Conservation (phyloP, 2,329 filamentous ascomycete species). For the Phialophora chinensis region DNA sequence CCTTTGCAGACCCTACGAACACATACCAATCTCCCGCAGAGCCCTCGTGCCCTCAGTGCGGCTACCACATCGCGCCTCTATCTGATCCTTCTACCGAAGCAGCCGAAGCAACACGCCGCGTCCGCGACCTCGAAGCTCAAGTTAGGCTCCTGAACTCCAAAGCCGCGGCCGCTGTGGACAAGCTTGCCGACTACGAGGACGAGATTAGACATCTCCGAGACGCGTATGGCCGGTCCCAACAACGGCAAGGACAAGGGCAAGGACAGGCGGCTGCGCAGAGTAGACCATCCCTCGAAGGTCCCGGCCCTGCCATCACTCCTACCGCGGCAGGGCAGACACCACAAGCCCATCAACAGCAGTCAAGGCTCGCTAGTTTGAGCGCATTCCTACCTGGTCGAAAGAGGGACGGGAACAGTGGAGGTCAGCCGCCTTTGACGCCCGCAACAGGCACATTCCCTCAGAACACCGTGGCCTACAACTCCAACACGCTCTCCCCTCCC, state of each 20-base stretch:
- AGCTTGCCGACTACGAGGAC: slow-evolving; percentile 68
- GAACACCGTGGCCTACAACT: slow-evolving; percentile 24
- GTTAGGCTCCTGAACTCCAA: slow-evolving; percentile 59
- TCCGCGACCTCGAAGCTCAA: slow-evolving; percentile 62
- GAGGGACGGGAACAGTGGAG: slow-evolving; percentile 25
- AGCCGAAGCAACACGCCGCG: slow-evolving; percentile 48
- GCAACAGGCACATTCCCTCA: slow-evolving; percentile 47
- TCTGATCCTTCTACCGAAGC: slow-evolving; percentile 38
- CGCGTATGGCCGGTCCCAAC: slow-evolving; percentile 28
- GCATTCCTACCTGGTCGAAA: slow-evolving; percentile 41
- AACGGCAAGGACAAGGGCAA: slow-evolving; percentile 31
- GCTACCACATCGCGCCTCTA: slow-evolving; percentile 42
- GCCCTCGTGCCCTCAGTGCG: slow-evolving; percentile 48
- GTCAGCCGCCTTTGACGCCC: slow-evolving; percentile 45
- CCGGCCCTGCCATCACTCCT: slow-evolving; percentile 10
- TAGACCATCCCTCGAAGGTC: slow-evolving; percentile 24
- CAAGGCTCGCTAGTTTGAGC: slow-evolving; percentile 37
- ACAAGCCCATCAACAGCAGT: slow-evolving; percentile 23
- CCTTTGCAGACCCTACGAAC: slow-evolving; percentile 22
- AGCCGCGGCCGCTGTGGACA: slow-evolving; percentile 60
- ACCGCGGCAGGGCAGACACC: slow-evolving; percentile 2
- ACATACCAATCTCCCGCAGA: slow-evolving; percentile 13
- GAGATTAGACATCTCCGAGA: slow-evolving; percentile 59
- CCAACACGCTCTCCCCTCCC: slow-evolving; percentile 36
- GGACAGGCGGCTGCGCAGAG: slow-evolving; percentile 35